A percentile compares a stretch with the other conserved stretches of the same genome.
Evolutionary conservation across 2,329 filamentous ascomycete species (phyloP).

Genomic region (Aspergillus fructus): DNA sequence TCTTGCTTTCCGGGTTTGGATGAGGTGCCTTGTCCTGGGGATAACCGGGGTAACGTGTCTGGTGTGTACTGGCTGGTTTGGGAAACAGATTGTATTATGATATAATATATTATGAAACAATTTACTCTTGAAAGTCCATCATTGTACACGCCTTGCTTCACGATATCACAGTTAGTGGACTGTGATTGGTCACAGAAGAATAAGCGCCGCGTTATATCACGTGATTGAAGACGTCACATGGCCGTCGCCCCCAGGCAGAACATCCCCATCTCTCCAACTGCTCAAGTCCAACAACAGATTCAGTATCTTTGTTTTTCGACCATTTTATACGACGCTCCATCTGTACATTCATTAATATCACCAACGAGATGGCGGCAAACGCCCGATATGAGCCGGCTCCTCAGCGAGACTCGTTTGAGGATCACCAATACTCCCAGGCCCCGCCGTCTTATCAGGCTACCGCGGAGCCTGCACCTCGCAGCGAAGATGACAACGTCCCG

Average conservation of each 20-base stretch:
- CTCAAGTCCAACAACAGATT: not conserved
- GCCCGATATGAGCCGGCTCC: conserved; percentile 82
- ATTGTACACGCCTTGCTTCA: too few species aligned
- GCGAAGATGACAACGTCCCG: conserved; percentile 85
- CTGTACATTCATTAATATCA: not conserved
- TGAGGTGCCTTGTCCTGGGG: too few species aligned
- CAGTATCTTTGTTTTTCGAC: not conserved
- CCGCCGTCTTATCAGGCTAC: conserved; percentile 77
- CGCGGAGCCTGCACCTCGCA: conserved; percentile 60
- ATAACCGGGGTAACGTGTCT: too few species aligned
- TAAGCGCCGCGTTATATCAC: not conserved
- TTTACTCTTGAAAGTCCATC: too few species aligned
- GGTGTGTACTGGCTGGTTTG: too few species aligned
- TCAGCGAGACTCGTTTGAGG: conserved; percentile 82
- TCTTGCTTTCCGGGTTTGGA: too few species aligned
- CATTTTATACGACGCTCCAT: not conserved
- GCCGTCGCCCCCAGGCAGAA: not conserved
- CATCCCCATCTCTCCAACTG: not conserved
- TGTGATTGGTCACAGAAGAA: not conserved
- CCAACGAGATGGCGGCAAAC: conserved; percentile 63
- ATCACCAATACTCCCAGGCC: conserved; percentile 67
- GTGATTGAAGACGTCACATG: conserved; percentile 12
- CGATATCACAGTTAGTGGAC: too few species aligned
- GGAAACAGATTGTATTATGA: too few species aligned
- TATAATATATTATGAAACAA: too few species aligned